phyloP scores from a whole-genome alignment of 2,329 filamentous ascomycete genomes.

The Dryadomyces quercus-mongolicae region DNA sequence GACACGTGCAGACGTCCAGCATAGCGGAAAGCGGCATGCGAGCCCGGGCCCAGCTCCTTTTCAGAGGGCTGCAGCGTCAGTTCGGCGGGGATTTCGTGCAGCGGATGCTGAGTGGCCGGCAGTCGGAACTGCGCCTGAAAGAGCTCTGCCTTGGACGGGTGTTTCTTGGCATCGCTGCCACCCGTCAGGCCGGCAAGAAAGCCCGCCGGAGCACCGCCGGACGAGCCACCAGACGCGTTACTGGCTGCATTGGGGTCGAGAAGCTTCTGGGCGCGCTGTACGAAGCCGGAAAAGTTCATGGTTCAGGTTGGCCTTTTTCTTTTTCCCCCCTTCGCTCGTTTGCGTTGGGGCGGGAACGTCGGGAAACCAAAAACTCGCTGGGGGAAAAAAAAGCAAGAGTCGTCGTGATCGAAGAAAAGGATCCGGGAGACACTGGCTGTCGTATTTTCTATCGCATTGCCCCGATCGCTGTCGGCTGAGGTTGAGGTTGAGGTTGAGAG shows the following conservation, averaged over 20 bases:
- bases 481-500: neutral
- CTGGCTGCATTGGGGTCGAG: conserved; percentile 76
- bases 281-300: conserved; percentile 62
- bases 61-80: conserved; percentile 59
- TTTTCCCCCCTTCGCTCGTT: too few species aligned
- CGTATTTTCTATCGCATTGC: too few species aligned
- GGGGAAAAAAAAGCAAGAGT: too few species aligned
- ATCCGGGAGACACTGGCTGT: too few species aligned
- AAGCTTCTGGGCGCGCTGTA: conserved; percentile 90
- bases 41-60: conserved; percentile 22
- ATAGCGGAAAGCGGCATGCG: conserved; percentile 71
- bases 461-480: neutral
- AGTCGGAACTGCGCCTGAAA: conserved; percentile 97
- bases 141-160: conserved; percentile 80
- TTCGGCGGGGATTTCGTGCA: conserved; percentile 95
- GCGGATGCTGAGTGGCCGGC: conserved; percentile 78
- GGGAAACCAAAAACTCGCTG: too few species aligned
- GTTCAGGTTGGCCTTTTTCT: conserved; percentile 19
- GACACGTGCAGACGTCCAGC: conserved; percentile 86
- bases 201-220: conserved; percentile 10
- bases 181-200: conserved; percentile 34
- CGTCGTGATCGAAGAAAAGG: too few species aligned
- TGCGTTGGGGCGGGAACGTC: too few species aligned
- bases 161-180: conserved; percentile 44
- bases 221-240: conserved; percentile 20